These are phyloP conservation scores for Sporothrix variecibatus DNA, from an alignment of 2,329 filamentous ascomycete genomes.

Conservation along the genomic window DNA sequence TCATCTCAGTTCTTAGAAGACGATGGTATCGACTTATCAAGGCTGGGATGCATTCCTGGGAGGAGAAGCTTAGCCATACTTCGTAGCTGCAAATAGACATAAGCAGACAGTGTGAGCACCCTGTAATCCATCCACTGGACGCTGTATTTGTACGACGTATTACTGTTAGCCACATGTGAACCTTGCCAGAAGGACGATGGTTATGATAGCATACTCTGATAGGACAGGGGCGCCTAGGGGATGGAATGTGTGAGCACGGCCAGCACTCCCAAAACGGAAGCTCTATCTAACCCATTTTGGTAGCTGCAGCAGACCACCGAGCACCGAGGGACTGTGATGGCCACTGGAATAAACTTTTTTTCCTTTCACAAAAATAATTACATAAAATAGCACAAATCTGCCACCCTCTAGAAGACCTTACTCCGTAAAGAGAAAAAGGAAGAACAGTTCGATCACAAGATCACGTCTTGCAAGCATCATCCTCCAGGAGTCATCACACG, in stretches of 20 bases:
- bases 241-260: not conserved
- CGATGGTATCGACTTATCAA: not conserved
- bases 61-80: not conserved
- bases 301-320: not conserved
- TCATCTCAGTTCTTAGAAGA: not conserved
- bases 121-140: no score
- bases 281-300: not conserved
- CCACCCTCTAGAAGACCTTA: not conserved
- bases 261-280: not conserved
- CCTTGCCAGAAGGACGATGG: not conserved
- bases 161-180: not conserved
- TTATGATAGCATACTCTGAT: no score
- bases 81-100: not conserved
- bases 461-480: not conserved
- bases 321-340: no score
- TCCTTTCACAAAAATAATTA: no score
- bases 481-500: not conserved
- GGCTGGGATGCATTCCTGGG: not conserved
- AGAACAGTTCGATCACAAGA: not conserved
- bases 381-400: not conserved
- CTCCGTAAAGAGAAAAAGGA: not conserved
- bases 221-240: not conserved
- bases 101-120: no score
- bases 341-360: no score
- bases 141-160: not conserved